Evolutionary conservation across 1,284 basidiomycete genomes (phyloP).

Genomic region (Puccinia brachypodii): DNA sequence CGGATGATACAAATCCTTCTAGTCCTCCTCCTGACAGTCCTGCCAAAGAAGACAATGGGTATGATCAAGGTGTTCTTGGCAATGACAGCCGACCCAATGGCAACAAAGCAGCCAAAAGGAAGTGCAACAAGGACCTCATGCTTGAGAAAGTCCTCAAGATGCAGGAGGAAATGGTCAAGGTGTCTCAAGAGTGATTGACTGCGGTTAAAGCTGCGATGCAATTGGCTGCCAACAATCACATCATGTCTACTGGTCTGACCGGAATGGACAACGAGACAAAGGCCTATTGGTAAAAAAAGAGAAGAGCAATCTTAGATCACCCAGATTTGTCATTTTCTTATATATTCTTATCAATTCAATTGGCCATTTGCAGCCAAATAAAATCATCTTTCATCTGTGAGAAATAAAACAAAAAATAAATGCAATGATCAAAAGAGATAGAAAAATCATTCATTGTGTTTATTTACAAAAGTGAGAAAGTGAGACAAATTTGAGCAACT

Average conservation of each 20-base stretch:
- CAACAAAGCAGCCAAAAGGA: neutral
- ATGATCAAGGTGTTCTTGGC: neutral
- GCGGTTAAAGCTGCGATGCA: neutral
- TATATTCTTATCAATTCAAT: neutral
- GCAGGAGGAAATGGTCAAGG: neutral
- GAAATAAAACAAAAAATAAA: neutral
- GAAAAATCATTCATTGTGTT: neutral
- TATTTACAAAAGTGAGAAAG: too few species aligned
- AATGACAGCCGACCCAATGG: neutral
- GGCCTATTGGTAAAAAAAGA: conserved; percentile 22
- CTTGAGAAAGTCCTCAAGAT: neutral
- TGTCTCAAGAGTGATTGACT: neutral
- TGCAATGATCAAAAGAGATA: neutral
- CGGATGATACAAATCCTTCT: neutral
- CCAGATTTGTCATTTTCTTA: neutral
- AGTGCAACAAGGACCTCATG: neutral
- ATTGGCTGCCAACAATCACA: neutral
- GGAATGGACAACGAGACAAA: neutral
- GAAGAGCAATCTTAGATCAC: neutral
- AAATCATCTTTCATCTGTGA: neutral
- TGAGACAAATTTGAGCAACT: too few species aligned
- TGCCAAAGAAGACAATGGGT: neutral
- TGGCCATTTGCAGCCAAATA: neutral
- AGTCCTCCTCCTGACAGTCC: neutral
- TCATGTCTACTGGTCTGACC: neutral